Base-by-base conservation (phyloP, 176 grass and related monocot species). In the Eremochloa ophiuroides region DNA sequence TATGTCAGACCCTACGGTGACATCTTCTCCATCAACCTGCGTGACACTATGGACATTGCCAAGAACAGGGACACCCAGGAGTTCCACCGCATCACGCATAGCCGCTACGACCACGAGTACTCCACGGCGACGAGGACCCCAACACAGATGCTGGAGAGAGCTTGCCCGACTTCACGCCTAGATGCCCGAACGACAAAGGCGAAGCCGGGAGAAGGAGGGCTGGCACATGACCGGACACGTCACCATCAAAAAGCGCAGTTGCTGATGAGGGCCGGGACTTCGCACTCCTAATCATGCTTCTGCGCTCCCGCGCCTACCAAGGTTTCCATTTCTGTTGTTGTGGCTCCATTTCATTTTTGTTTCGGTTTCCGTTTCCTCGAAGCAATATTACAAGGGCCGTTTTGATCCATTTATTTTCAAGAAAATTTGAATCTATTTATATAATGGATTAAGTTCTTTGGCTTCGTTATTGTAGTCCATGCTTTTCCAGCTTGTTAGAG, bases 221-320 rank as follows among this genome's bases (percentile, higher is more conserved):
- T 89, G 82, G 82, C 82, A 88, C 67, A 85, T 85, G 82, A 68
- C 76, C 27, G 82, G 87, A 3, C 82, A 89, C 69, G 69, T 89
- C 28, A 62, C 47, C 30, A 58, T 89, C 72, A 7, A 22, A 14
- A 62, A 27, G 35, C 61, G 74, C 14, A n/a, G n/a, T n/a, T 41
- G 56, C 37, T 41, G 74, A 17, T 64, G 44, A 47, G 7, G 5
- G 35, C 35, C n/a, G n/a, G n/a, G n/a, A 38, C 35, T 38, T 38
- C 35, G n/a, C n/a, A n/a, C n/a, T n/a, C n/a, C n/a, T n/a, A n/a
- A n/a, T n/a, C n/a, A n/a, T n/a, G n/a, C n/a, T n/a, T n/a, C n/a
- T n/a, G n/a, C n/a, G n/a, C n/a, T n/a, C n/a, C n/a, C n/a, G n/a
- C n/a, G n/a, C n/a, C n/a, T n/a, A n/a, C n/a, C n/a, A n/a, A n/a